Evolutionary conservation across 768 basidiomycete genomes (phyloP), one percentile per base, ranked within the genome.

Genomic region (Melanogaster broomeanus): DNA sequence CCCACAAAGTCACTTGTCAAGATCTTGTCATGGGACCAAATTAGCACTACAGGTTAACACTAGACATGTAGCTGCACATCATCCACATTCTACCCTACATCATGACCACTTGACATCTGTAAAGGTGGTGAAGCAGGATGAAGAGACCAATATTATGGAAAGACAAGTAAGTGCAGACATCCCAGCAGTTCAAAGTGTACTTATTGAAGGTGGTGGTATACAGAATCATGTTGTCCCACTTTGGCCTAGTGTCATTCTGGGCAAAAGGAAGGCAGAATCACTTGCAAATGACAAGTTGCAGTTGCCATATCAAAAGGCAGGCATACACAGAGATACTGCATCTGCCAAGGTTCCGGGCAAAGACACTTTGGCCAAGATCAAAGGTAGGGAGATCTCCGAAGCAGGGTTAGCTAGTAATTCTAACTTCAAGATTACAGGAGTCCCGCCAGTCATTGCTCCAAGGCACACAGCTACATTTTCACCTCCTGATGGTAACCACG

Each of bases 21-120:
- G n/a, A 2, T 4, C 16, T 22, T 6, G 38, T 2, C 55, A 58
- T 16, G 56, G 12, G 13, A 55, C 55, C 5, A 58, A 31, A n/a
- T 3, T 49, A 6, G 55, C 55, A 4, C 21, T 65, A 37, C 31
- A 56, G 35, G 18, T 63, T 31, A 66, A 66, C 4, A 59, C 55
- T 35, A 55, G 65, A 22, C 47, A 67, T 13, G 4, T 59, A 12
- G 53, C 30, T 18, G 0, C 12, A 10, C 6, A 56, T 28, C 18
- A 56, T 18, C 4, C 35, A 13, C 10, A 25, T 16, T 3, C 31
- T 25, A 24, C 21, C n/a, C 8, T 12, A 22, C 7, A 24, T 41
- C 35, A 30, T 19, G 22, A 48, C 7, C 1, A 22, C 27, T 21
- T 24, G 6, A 15, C 22, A 30, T 45, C 18, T 22, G 7, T 49